Conservation (phyloP, 2,329 filamentous ascomycete species). For the Arthrobotrys conoides region DNA sequence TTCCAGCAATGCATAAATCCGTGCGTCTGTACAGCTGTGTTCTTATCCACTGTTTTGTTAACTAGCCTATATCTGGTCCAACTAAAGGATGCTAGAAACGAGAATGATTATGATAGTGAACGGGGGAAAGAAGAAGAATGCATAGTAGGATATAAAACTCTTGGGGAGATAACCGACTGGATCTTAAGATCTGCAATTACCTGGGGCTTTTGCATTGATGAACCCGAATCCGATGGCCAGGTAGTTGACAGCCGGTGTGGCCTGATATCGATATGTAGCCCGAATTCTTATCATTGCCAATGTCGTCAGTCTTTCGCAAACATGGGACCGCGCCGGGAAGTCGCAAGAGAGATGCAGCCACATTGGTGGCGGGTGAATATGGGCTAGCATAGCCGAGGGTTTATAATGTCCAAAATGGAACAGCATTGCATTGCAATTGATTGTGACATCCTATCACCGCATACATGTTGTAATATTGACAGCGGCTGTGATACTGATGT, state of each 20-base stretch:
- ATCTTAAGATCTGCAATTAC: constrained; percentile 24
- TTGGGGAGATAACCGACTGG: constrained; percentile 20
- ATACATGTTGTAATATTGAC: not conserved
- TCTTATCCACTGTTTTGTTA: not conserved
- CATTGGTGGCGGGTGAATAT: constrained; percentile 22
- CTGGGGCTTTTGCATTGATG: constrained; percentile 8
- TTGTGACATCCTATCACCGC: not conserved
- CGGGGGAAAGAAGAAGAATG: not conserved
- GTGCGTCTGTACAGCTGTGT: not conserved
- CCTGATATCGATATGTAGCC: constrained; percentile 11
- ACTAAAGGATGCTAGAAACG: constrained; percentile 1
- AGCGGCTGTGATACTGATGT: not conserved
- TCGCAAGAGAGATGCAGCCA: constrained; percentile 15
- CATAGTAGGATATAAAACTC: not conserved
- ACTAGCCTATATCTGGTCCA: not conserved
- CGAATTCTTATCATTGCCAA: constrained; percentile 32
- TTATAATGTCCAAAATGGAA: not conserved
- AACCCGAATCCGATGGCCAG: constrained; percentile 8
- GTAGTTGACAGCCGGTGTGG: not conserved
- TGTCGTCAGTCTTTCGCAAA: constrained; percentile 38
- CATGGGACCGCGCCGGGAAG: constrained; percentile 10
- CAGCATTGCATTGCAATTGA: too few relatives aligned
- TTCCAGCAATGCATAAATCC: constrained; percentile 18
- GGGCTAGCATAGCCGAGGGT: constrained; percentile 17
- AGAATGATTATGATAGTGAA: not conserved